Evolutionary conservation across 2,329 filamentous ascomycete genomes (phyloP), one percentile per base, ranked within the genome.

Genomic region (Stromatinia cepivora): DNA sequence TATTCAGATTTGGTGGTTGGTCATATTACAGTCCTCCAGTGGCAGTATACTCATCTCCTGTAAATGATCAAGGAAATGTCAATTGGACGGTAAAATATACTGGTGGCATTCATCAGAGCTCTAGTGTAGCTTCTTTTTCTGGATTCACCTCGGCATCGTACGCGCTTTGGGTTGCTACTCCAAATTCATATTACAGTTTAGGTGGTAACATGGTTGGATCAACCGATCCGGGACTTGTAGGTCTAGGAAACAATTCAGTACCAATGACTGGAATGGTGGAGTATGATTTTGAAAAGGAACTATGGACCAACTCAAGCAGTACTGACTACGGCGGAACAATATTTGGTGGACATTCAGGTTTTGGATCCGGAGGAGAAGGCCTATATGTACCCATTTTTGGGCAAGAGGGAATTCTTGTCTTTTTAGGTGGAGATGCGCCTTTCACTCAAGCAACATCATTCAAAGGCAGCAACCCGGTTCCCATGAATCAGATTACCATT

Each of bases 261-360:
- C 48, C 48, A 50, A n/a, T 50, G 48, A 50, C 48, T 4, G 48
- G 48, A 10, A 50, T 50, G 22, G 48, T 25, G 48, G 48, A 50
- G 48, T 50, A 50, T 50, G 25, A 50, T 50, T 50, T 50, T 3
- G 48, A 50, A n/a, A 50, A 50, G 10, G 22, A 10, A 50, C 22
- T n/a, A 50, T 50, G 48, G 48, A 50, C 48, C 48, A 50, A 50
- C n/a, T 50, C 48, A n/a, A 50, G 48, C 25, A 50, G 48, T 50
- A n/a, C 48, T 9, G 22, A 50, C n/a, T 50, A 50, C 10, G 48
- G 48, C n/a, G 48, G 48, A 50, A 50, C 48, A 50, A 10, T 50
- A 11, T 50, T 50, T n/a, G 48, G 48, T 25, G 48, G 48, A 4
- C 48, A 50, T n/a, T 50, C 48, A 25, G 48, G 48, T 25, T 50